Evolutionary conservation across 208 protist genomes (phyloP).

Genomic region (Leishmania guyanensis): DNA sequence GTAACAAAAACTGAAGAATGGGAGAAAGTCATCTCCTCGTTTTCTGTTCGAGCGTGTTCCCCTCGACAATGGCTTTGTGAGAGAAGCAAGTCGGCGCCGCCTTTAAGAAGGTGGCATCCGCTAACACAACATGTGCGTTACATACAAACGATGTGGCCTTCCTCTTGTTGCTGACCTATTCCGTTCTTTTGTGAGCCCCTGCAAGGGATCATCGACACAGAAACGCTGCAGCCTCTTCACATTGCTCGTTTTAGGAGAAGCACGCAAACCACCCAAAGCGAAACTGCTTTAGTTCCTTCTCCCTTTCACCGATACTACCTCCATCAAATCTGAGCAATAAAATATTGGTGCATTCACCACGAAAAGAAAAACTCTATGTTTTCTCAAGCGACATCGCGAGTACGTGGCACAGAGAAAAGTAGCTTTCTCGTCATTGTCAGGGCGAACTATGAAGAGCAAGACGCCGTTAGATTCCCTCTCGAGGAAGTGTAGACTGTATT

Average conservation of each 20-base stretch:
- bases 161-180: neutral
- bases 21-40: neutral
- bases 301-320: neutral
- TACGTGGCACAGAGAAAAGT: neutral
- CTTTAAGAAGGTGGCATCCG: neutral
- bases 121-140: neutral
- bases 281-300: neutral
- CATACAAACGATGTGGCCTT: neutral
- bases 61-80: neutral
- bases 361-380: neutral
- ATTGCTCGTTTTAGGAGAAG: too few species aligned
- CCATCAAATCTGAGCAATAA: neutral
- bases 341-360: neutral
- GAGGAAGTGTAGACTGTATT: neutral
- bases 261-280: too few species aligned
- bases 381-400: neutral
- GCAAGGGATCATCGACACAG: too few species aligned
- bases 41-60: neutral
- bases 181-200: neutral
- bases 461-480: neutral
- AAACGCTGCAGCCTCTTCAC: neutral
- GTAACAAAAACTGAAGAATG: neutral
- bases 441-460: neutral
- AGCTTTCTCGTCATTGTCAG: too few species aligned
- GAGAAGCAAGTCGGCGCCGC: neutral